Evolutionary conservation across 2,329 filamentous ascomycete genomes (phyloP), one percentile per base, ranked within the genome.

Genomic region (Elsinoe batatas): DNA sequence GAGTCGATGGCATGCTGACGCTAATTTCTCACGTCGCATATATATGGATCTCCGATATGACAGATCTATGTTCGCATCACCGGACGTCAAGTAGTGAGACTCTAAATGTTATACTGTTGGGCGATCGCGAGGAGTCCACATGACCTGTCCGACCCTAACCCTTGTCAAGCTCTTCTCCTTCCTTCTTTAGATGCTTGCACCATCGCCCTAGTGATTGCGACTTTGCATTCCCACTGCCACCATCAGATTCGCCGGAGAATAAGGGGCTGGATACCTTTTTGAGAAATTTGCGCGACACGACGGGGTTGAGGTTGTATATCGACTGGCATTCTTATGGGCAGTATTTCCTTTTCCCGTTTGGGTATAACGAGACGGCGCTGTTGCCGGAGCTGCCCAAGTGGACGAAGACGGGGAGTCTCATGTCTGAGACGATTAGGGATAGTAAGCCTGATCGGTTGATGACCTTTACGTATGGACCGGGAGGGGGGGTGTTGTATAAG

Each of bases 271-370:
- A 36, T 26, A 20, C 32, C 6, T 18, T 51, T 1, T 6, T 51
- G 3, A 15, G 35, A 3, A 51, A 37, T 2, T 33, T 51, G 30
- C 47, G 47, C 33, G 47, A 51, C 17, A 51, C 47, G 3, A 26
- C 33, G 8, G 47, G 47, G 4, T 69, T 85, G 37, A 77, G 79
- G 62, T 71, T 83, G 2, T 51, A 51, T 12, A 51, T 51, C 33
- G 47, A 51, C 47, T 51, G 47, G 47, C 47, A 51, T 18, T 51
- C 47, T 3, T 51, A 51, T 11, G 47, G 47, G 18, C 47, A 51
- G n/a, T 51, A 51, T 11, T 51, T 51, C 33, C 47, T 51, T 15
- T 51, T 51, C n/a, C 47, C 47, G 8, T 51, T 17, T 26, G 47
- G 47, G 15, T 51, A 51, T 33, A 51, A 51, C 18, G 47, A 51